phyloP scores from a whole-genome alignment of 2,329 filamentous ascomycete species.

The Diaporthe ilicicola region DNA sequence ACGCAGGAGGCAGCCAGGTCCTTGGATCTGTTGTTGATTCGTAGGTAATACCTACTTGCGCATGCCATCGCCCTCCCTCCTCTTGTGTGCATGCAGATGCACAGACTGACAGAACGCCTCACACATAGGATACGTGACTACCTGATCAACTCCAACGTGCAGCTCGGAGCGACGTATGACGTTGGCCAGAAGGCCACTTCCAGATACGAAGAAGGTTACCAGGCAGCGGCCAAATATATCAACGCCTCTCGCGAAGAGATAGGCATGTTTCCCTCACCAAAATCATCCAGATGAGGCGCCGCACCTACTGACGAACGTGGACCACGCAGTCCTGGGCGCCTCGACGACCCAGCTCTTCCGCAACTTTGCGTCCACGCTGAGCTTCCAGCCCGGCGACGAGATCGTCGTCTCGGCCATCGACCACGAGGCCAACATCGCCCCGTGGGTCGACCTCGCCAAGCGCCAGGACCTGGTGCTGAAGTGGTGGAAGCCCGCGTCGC shows the following conservation, averaged over 20 bases:
- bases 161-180: conserved; percentile 76
- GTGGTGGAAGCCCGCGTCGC: conserved; percentile 70
- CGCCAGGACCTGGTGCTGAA: conserved; percentile 69
- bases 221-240: conserved; percentile 74
- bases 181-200: conserved; percentile 66
- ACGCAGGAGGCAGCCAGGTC: conserved; percentile 79
- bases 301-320: not conserved
- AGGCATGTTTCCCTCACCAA: conserved; percentile 48
- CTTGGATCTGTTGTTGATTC: conserved; percentile 72
- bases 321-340: conserved; percentile 67
- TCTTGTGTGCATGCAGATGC: not conserved
- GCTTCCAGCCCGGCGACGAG: conserved; percentile 66
- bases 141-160: conserved; percentile 74
- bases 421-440: conserved; percentile 80
- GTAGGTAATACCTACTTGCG: conserved; percentile 52
- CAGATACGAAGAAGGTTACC: conserved; percentile 66
- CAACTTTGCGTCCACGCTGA: conserved; percentile 69
- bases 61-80: not conserved
- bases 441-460: conserved; percentile 75
- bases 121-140: conserved; percentile 68
- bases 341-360: conserved; percentile 81
- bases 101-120: not conserved
- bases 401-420: conserved; percentile 77
- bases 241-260: conserved; percentile 74
- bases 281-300: not conserved